Percentiles rank a stretch among this genome's conserved stretches.
phyloP scores from a whole-genome alignment of 2,329 filamentous ascomycete genomes.

The Colletotrichum higginsianum region DNA sequence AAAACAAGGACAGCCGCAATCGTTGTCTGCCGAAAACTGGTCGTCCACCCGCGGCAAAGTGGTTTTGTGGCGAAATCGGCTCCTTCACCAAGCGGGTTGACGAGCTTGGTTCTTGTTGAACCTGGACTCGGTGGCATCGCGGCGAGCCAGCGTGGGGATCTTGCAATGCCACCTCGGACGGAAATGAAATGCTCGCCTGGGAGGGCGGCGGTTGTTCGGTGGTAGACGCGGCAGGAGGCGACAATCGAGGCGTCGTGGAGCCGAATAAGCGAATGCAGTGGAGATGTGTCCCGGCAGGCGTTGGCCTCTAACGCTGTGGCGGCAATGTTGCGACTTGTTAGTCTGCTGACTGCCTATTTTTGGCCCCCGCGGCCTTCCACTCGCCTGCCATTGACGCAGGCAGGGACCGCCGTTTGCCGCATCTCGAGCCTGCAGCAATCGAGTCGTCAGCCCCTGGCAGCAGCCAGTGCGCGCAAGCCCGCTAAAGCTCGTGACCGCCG shows the following conservation, averaged over 20 bases:
- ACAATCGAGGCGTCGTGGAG: slow-evolving; percentile 26
- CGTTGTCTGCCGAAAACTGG: background rate
- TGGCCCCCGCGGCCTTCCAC: slow-evolving; percentile 19
- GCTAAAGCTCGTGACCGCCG: slow-evolving; percentile 27
- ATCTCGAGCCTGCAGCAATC: background rate
- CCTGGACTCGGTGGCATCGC: slow-evolving; percentile 21
- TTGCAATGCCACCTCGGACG: slow-evolving; percentile 23
- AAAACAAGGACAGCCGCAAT: slow-evolving; percentile 12
- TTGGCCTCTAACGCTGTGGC: slow-evolving; percentile 25
- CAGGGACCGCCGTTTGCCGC: slow-evolving; percentile 36
- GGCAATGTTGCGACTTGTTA: slow-evolving; percentile 13
- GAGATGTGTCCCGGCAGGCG: slow-evolving; percentile 7
- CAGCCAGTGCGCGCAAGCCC: slow-evolving; percentile 26
- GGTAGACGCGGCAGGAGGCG: slow-evolving; percentile 33
- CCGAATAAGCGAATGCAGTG: slow-evolving; percentile 6
- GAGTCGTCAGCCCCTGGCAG: slow-evolving; percentile 9
- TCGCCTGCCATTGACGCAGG: slow-evolving; percentile 17
- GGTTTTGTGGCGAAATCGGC: slow-evolving; percentile 21
- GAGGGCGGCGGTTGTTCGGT: slow-evolving; percentile 28
- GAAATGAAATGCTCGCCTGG: slow-evolving; percentile 21
- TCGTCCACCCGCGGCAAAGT: slow-evolving; percentile 5
- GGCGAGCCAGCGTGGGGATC: slow-evolving; percentile 12
- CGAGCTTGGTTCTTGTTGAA: background rate
- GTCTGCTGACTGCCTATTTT: slow-evolving; percentile 35
- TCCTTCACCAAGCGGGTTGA: slow-evolving; percentile 8